phyloP scores from a whole-genome alignment of 1,284 basidiomycete species.

The Malassezia obtusa region DNA sequence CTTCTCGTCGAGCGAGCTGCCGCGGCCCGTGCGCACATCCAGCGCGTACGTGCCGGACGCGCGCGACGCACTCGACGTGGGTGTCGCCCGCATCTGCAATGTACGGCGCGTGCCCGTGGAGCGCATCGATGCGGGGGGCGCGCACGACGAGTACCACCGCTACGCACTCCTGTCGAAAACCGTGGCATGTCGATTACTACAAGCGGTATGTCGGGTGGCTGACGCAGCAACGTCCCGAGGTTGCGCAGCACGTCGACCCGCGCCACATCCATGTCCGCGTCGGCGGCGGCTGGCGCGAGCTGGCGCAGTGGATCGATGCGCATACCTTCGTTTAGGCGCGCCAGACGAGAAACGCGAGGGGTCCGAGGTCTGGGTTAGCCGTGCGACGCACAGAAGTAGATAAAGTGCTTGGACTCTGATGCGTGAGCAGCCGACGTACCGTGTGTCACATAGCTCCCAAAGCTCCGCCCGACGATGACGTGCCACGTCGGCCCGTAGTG shows the following conservation, averaged over 20 bases:
- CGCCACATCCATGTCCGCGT: constrained; percentile 35
- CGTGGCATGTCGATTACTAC: constrained; percentile 65
- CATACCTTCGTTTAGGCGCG: constrained; percentile 23
- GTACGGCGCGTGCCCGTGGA: constrained; percentile 63
- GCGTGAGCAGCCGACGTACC: constrained; percentile 55
- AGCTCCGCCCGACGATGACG: constrained; percentile 88
- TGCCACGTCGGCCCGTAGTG: constrained; percentile 90
- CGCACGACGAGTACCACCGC: constrained; percentile 62
- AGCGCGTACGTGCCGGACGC: constrained; percentile 59
- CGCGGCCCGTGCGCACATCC: no score
- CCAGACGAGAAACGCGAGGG: constrained; percentile 46
- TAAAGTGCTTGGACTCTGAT: constrained; percentile 47
- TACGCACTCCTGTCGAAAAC: constrained; percentile 63
- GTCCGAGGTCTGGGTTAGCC: constrained; percentile 33
- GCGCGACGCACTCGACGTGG: constrained; percentile 69
- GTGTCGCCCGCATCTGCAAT: constrained; percentile 67
- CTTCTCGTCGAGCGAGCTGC: neutral
- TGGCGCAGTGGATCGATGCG: constrained; percentile 59
- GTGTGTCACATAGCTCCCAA: constrained; percentile 87
- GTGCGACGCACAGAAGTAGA: constrained; percentile 45
- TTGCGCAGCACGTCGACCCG: constrained; percentile 6
- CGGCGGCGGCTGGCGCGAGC: constrained; percentile 66
- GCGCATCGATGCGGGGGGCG: constrained; percentile 60
- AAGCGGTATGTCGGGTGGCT: constrained; percentile 51
- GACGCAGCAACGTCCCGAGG: constrained; percentile 39